These are phyloP conservation scores for Mortierella sp. DNA, from an alignment of 371 early-diverging fungal species.

Conservation along the genomic window DNA sequence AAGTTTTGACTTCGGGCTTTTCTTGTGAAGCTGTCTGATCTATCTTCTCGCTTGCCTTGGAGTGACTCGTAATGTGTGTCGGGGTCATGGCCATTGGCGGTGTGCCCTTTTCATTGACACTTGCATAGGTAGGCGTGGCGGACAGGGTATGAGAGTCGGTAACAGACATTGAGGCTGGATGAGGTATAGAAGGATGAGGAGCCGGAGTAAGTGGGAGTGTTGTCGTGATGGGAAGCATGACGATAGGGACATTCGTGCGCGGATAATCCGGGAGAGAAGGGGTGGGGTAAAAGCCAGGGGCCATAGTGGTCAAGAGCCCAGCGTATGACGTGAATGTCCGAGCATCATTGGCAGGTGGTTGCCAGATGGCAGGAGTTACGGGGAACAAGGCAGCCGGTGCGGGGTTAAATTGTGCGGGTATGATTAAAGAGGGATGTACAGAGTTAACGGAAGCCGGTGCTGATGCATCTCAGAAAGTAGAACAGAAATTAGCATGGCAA, in stretches of 20 bases:
- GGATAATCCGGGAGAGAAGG: conserved; percentile 4
- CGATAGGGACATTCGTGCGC: neutral
- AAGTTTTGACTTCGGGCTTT: neutral
- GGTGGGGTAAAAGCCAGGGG: conserved; percentile 30
- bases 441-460: neutral
- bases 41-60: neutral
- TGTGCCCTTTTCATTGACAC: neutral
- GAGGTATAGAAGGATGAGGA: neutral
- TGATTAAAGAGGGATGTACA: neutral
- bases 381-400: neutral
- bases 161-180: neutral
- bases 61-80: neutral
- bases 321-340: conserved; percentile 46
- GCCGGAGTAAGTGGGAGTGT: neutral
- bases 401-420: neutral
- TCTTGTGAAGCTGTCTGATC: neutral
- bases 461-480: neutral
- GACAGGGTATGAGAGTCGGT: neutral
- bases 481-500: neutral
- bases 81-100: neutral
- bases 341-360: conserved; percentile 16
- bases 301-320: conserved; percentile 27
- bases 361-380: conserved; percentile 2
- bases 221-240: neutral
- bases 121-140: neutral